Percentiles rank a stretch among this genome's conserved stretches.
phyloP scores from a whole-genome alignment of 352 stramenopile species.

The Phytophthora citricola region DNA sequence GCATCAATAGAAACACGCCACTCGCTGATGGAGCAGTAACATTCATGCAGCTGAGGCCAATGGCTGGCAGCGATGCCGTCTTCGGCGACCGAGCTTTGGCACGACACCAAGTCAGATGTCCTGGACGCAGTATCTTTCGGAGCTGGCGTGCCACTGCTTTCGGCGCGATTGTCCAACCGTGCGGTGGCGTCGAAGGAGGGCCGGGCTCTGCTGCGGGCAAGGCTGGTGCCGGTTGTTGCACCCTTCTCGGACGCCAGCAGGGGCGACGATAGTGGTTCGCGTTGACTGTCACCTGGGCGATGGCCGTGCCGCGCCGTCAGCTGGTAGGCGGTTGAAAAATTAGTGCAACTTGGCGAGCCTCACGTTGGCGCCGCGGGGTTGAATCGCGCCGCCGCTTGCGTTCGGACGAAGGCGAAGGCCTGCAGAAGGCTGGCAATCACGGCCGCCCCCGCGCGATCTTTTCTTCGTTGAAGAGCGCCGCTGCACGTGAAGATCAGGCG shows the following conservation, averaged over 20 bases:
- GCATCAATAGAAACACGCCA: constrained; percentile 5
- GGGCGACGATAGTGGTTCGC: constrained; percentile 24
- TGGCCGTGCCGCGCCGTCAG: constrained; percentile 16
- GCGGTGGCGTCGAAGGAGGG: not conserved
- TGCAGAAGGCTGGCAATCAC: constrained; percentile 5
- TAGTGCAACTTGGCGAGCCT: constrained; percentile 10
- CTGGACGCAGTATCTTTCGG: constrained; percentile 21
- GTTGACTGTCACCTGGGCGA: constrained; percentile 11
- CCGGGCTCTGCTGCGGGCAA: constrained; percentile 14
- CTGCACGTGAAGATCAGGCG: not conserved
- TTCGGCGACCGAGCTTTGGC: constrained; percentile 5
- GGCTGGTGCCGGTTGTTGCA: constrained; percentile 24
- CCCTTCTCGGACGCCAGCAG: constrained; percentile 31
- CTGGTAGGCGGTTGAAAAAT: constrained; percentile 33
- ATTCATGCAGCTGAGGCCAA: constrained; percentile 3
- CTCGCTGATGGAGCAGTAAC: constrained; percentile 11
- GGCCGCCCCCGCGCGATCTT: constrained; percentile 14
- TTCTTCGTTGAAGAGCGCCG: constrained; percentile 19
- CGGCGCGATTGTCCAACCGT: constrained; percentile 26
- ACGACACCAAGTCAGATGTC: constrained; percentile 32
- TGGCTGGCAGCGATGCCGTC: not conserved
- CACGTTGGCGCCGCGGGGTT: constrained; percentile 9
- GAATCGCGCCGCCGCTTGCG: not conserved
- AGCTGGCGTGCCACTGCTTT: constrained; percentile 22
- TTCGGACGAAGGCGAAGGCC: not conserved